Evolutionary conservation across 1,284 basidiomycete species (phyloP).

Genomic region (Heterobasidion parviporum): DNA sequence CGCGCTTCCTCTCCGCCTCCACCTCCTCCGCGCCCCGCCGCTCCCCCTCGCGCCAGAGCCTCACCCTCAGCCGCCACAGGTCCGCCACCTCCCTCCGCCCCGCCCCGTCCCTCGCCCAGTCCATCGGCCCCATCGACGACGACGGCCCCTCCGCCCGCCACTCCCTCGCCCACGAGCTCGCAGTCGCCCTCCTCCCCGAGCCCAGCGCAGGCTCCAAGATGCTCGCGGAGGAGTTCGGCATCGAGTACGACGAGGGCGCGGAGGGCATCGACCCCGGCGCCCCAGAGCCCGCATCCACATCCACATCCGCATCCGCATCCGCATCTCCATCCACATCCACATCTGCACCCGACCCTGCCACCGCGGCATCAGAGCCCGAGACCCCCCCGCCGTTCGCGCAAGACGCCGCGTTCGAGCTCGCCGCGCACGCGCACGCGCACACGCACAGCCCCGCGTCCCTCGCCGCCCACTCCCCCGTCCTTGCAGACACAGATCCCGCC

Average conservation of each 20-base stretch:
- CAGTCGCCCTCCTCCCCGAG: conserved; percentile 76
- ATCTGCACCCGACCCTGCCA: neutral
- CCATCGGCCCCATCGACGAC: conserved; percentile 31
- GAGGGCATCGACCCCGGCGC: conserved; percentile 55
- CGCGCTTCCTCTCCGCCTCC: conserved; percentile 12
- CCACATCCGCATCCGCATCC: neutral
- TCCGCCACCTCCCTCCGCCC: conserved; percentile 35
- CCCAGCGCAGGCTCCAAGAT: conserved; percentile 65
- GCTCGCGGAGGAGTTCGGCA: conserved; percentile 76
- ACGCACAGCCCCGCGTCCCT: neutral
- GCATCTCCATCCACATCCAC: too few relatives aligned
- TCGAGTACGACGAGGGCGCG: conserved; percentile 79
- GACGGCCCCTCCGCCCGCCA: conserved; percentile 41
- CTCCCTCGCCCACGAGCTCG: conserved; percentile 77
- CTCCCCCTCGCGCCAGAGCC: conserved; percentile 36
- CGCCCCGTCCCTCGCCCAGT: conserved; percentile 18
- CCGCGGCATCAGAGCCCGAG: neutral
- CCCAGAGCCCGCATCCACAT: conserved; percentile 5
- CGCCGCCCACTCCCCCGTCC: neutral
- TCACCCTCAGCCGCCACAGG: conserved; percentile 30
- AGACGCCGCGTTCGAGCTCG: conserved; percentile 2
- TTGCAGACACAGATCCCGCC: conserved; percentile 31
- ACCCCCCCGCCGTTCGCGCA: conserved; percentile 17
- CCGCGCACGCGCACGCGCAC: neutral
- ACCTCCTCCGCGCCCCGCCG: conserved; percentile 28